Evolutionary conservation across 148 eudicot species (phyloP).

Genomic region (Fagopyrum esculentum): DNA sequence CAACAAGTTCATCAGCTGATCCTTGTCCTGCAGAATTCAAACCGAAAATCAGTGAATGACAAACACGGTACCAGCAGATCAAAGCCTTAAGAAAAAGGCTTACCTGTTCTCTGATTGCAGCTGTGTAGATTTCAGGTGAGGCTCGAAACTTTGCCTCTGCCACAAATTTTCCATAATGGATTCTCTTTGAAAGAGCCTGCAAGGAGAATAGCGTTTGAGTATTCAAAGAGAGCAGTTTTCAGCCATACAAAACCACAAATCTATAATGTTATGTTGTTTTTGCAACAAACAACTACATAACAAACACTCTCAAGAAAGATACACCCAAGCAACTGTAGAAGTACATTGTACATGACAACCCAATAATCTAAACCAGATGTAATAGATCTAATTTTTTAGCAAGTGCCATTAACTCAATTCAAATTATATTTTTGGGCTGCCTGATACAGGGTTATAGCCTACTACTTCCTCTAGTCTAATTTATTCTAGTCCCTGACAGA

Average conservation of each 20-base stretch:
- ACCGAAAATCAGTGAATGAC: neutral
- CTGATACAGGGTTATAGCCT: neutral
- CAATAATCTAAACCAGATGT: too few relatives aligned
- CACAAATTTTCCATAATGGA: conserved; percentile 92
- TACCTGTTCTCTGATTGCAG: conserved; percentile 76
- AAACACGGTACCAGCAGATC: neutral
- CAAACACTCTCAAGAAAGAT: neutral
- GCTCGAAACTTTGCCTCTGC: conserved; percentile 91
- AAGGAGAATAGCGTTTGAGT: neutral
- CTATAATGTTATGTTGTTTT: neutral
- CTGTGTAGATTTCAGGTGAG: conserved; percentile 58
- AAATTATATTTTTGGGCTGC: neutral
- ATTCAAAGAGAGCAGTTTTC: too few relatives aligned
- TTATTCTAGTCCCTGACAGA: neutral
- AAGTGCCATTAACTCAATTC: neutral
- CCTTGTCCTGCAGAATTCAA: conserved; percentile 44
- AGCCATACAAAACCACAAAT: neutral
- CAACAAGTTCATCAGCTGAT: conserved; percentile 54
- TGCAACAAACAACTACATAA: neutral
- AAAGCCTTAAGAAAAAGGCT: neutral
- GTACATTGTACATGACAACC: too few relatives aligned
- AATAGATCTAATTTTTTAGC: too few relatives aligned
- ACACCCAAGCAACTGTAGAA: too few relatives aligned
- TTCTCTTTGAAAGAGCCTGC: conserved; percentile 88
- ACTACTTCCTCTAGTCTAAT: neutral